Base-by-base conservation (phyloP, 192 early-diverging fungal genomes). In the Umbelopsis ramanniana region DNA sequence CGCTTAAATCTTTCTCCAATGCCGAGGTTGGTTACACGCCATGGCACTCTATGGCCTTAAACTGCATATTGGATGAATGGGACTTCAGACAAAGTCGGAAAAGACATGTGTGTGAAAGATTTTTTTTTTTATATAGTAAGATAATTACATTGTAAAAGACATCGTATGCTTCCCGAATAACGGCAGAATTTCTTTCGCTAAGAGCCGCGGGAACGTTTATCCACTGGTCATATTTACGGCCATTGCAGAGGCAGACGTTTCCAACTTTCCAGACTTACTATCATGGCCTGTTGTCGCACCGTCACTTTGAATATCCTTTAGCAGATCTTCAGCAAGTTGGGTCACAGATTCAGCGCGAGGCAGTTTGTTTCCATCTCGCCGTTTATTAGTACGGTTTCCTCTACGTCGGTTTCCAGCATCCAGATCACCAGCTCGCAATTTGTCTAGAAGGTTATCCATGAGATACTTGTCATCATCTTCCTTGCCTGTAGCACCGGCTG, bases 401-500 rank as follows among this genome's bases (percentile, higher is more conserved):
- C 76, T 29, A 69, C 75, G 46, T 46, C 77, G 77, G 21, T 33
- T 72, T 37, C 71, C 68, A 0, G 85, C 80, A 54, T 90, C 90
- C 45, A 92, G 63, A 63, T 93, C 91, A 1, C 88, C 88, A 8
- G 89, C 90, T 26, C 90, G 82, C 35, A 94, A 82, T 33, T 86
- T 88, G 71, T 94, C 90, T 23, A 94, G 81, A 67, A 94, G 69
- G 73, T 91, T 89, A 54, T 94, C 93, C 79, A 94, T 91, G 40
- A 92, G 86, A 45, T 91, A 88, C 73, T 94, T 92, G 60, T 93
- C 91, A 9, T 93, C 91, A 7, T 80, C 87, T 19, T 84, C 82
- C 23, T 69, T 69, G 52, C 81, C 84, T 29, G 77, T 75, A 54
- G 72, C 45, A 22, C 21, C 43, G 63, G 33, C 63, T 67, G 33